These are phyloP conservation scores for Syzygium aqueum DNA, from an alignment of 345 rosid species.

Conservation along the genomic window DNA sequence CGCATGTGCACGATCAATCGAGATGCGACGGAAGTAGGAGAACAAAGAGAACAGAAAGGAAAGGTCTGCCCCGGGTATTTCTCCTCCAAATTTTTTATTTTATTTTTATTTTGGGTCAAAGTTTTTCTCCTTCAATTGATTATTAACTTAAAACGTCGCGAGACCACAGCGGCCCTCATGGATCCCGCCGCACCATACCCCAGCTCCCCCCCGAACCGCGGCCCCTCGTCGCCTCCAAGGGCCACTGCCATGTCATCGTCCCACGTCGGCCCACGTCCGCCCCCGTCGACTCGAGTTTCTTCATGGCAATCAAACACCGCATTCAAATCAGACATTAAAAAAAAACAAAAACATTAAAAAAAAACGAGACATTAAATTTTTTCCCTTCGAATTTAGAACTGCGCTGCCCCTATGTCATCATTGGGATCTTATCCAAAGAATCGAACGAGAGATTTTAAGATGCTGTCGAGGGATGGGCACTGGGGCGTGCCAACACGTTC, in stretches of 20 bases:
- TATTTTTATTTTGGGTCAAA: too few species aligned
- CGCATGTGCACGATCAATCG: not conserved
- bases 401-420: too few species aligned
- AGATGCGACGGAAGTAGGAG: not conserved
- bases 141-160: not conserved
- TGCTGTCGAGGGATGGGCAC: not conserved
- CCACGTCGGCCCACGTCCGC: not conserved
- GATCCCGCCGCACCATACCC: constrained; percentile 3
- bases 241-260: constrained; percentile 12
- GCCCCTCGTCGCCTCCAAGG: constrained; percentile 7
- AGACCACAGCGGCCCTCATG: not conserved
- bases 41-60: not conserved
- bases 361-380: too few species aligned
- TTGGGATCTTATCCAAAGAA: not conserved
- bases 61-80: not conserved
- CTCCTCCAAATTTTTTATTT: not conserved
- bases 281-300: not conserved
- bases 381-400: too few species aligned
- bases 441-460: not conserved
- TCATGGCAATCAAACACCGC: not conserved
- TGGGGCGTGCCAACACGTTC: not conserved
- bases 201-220: not conserved
- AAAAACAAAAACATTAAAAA: too few species aligned
- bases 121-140: too few species aligned
- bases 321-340: not conserved